These are phyloP conservation scores for Pseudoneurospora amorphoporcata DNA, from an alignment of 495 filamentous ascomycete species.

Conservation along the genomic window DNA sequence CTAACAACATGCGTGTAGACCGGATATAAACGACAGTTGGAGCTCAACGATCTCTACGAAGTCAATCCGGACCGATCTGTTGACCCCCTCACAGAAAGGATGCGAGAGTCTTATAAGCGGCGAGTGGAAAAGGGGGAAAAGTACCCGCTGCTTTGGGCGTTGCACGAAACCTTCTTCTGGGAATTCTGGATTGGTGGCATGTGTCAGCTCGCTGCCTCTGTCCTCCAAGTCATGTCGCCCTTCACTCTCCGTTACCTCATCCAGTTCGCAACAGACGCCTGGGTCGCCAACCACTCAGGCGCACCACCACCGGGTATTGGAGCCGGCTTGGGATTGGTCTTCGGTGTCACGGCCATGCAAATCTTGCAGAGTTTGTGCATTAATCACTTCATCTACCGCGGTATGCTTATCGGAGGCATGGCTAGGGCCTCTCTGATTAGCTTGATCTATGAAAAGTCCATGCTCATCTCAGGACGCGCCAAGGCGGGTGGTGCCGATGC, in stretches of 20 bases:
- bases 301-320: slow-evolving; percentile 50
- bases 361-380: slow-evolving; percentile 57
- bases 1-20: slow-evolving; percentile 28
- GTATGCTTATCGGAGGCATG: slow-evolving; percentile 73
- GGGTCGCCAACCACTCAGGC: slow-evolving; percentile 42
- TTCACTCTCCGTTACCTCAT: slow-evolving; percentile 69
- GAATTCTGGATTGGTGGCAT: slow-evolving; percentile 79
- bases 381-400: slow-evolving; percentile 74
- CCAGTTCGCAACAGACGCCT: slow-evolving; percentile 69
- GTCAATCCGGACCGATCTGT: slow-evolving; percentile 75
- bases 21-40: slow-evolving; percentile 77
- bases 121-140: slow-evolving; percentile 57
- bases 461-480: slow-evolving; percentile 70
- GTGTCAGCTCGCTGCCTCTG: slow-evolving; percentile 60
- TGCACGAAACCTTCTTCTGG: slow-evolving; percentile 77
- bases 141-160: slow-evolving; percentile 63
- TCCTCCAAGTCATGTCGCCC: slow-evolving; percentile 64
- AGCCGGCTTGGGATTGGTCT: slow-evolving; percentile 58
- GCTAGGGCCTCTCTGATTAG: slow-evolving; percentile 62
- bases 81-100: slow-evolving; percentile 51
- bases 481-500: slow-evolving; percentile 52
- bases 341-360: slow-evolving; percentile 72
- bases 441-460: slow-evolving; percentile 69
- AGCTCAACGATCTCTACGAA: slow-evolving; percentile 75
- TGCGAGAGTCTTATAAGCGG: slow-evolving; percentile 56